These are phyloP conservation scores for Acer saccharum DNA, from an alignment of 345 rosid genomes.

Conservation along the genomic window DNA sequence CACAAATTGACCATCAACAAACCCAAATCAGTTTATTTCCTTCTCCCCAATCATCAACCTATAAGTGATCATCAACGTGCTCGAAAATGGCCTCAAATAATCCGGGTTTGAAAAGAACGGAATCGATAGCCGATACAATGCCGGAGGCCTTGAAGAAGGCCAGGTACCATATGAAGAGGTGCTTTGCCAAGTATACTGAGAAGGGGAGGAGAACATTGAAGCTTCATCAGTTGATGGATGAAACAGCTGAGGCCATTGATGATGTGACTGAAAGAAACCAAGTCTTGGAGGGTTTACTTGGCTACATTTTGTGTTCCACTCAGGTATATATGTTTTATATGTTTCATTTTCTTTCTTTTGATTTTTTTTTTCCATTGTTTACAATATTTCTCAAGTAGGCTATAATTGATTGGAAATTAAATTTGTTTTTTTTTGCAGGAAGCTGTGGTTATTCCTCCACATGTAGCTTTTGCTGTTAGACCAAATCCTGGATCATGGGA, in stretches of 20 bases:
- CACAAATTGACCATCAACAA: not conserved
- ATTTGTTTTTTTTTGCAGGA: constrained; percentile 44
- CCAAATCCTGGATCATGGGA: constrained; percentile 82
- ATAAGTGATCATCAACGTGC: not conserved
- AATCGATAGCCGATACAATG: constrained; percentile 39
- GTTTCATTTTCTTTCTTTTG: too few relatives aligned
- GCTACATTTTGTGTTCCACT: constrained; percentile 54
- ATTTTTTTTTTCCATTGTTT: too few relatives aligned
- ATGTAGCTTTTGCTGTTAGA: constrained; percentile 61
- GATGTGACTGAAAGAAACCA: constrained; percentile 43
- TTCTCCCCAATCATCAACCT: too few relatives aligned
- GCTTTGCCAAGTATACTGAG: constrained; percentile 54
- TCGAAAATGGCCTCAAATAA: constrained; percentile 22
- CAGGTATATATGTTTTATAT: constrained; percentile 35
- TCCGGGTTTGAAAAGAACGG: constrained; percentile 24
- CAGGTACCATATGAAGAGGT: constrained; percentile 63
- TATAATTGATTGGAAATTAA: too few relatives aligned
- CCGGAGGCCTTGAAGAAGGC: constrained; percentile 60
- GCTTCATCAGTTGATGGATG: constrained; percentile 59
- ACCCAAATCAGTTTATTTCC: not conserved
- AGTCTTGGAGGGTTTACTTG: constrained; percentile 56
- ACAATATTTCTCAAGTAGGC: not conserved
- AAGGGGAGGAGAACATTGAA: constrained; percentile 66
- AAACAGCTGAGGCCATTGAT: constrained; percentile 56
- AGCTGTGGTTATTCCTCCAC: constrained; percentile 68